Base-by-base conservation (phyloP, 1,139 yeast genomes). In the Debaryomyces psychrophilus region DNA sequence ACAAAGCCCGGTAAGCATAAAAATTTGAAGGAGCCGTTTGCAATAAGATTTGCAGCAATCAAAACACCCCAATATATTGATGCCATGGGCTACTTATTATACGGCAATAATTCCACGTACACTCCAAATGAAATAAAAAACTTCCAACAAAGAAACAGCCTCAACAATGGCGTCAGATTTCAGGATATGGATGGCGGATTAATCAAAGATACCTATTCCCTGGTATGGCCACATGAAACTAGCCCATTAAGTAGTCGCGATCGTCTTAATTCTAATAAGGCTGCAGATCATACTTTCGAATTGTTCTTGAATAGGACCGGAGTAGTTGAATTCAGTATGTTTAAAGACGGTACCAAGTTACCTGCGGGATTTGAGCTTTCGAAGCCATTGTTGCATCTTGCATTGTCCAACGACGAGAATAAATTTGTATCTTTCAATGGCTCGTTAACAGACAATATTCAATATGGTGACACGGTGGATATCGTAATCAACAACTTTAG, bases 11-110 rank as follows among this genome's bases (percentile, higher is more conserved):
- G 39, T 1, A 25, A 47, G 3, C 64, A 59, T 38, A 44, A 40
- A 5, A 46, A 56, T 33, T 41, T 39, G 1, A 20, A 37, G n/a
- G 34, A 43, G 17, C 60, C 59, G 1, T 64, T 56, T 43, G 56
- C 57, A 9, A 62, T 66, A 18, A 55, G 74, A 26, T 59, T 65
- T 54, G 65, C 71, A 9, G 64, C 65, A 35, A 49, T 57, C 5
- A 58, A 58, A 26, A 57, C 64, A 41, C 71, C 72, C 1, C 74
- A 69, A 46, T 52, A 57, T 33, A 54, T 63, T 8, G 71, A 68
- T 43, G 72, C 69, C 1, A 11, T 60, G 2, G 67, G 66, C 0
- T 51, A 59, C 20, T 51, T 68, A 39, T 48, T 53, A 9, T 67
- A 67, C 45, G 68, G 65, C 0, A 17, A 38, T 3, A 39, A 40